A percentile compares a stretch with the other conserved stretches of the same genome.
Evolutionary conservation across 805 yeast genomes (phyloP).

Genomic region (Metschnikowia drakensbergensis): DNA sequence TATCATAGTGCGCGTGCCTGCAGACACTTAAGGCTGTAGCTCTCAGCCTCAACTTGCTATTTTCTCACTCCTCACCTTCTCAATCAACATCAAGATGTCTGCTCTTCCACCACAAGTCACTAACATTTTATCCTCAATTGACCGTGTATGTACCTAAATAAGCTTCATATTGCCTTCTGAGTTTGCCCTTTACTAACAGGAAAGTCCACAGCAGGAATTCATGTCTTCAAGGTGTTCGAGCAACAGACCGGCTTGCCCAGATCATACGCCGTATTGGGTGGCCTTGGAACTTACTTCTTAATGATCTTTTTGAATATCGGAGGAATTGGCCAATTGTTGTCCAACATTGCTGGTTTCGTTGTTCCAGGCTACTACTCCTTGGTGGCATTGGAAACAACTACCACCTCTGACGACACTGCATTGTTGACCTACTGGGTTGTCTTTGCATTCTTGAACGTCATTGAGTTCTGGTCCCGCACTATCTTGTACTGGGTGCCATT

Average conservation of each 20-base stretch:
- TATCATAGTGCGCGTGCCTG: slow-evolving; percentile 2
- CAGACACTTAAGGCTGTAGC: background rate
- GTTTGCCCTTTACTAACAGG: slow-evolving; percentile 6
- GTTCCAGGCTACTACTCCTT: slow-evolving; percentile 89
- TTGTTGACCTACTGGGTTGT: slow-evolving; percentile 97
- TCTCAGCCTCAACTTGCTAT: slow-evolving; percentile 1
- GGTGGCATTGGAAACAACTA: slow-evolving; percentile 70
- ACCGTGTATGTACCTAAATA: slow-evolving; percentile 15
- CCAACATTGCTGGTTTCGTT: slow-evolving; percentile 88
- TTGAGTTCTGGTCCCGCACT: slow-evolving; percentile 95
- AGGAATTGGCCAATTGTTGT: slow-evolving; percentile 89
- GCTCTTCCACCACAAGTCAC: slow-evolving; percentile 17
- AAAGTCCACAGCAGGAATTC: slow-evolving; percentile 32
- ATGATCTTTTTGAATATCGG: slow-evolving; percentile 86
- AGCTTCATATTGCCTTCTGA: background rate
- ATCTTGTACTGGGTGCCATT: slow-evolving; percentile 95
- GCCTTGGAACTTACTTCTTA: slow-evolving; percentile 62
- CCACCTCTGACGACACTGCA: slow-evolving; percentile 75
- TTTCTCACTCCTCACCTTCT: slow-evolving; percentile 1
- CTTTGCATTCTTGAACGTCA: slow-evolving; percentile 84
- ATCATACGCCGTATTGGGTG: slow-evolving; percentile 75
- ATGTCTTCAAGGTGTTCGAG: slow-evolving; percentile 37
- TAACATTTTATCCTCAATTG: slow-evolving; percentile 15
- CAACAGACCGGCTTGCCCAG: slow-evolving; percentile 61
- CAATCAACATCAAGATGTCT: slow-evolving; percentile 10